These are phyloP conservation scores for Stephania cephalantha DNA, from an alignment of 164 flowering plant genomes.

Conservation along the genomic window DNA sequence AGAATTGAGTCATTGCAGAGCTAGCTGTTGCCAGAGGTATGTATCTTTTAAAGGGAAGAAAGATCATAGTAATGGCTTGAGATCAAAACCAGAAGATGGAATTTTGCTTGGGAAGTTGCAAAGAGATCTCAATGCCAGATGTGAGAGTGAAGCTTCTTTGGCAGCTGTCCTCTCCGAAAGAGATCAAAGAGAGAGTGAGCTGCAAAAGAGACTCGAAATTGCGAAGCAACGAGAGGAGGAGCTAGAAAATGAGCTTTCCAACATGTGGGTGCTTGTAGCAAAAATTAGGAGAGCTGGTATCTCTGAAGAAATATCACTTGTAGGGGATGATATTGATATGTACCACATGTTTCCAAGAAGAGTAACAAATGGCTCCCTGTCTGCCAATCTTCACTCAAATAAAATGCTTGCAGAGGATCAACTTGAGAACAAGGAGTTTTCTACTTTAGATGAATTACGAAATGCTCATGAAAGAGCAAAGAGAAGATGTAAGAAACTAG, in stretches of 20 bases:
- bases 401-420: conserved; percentile 21
- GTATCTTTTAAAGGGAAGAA: conserved; percentile 26
- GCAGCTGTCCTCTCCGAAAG: conserved; percentile 49
- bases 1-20: conserved; percentile 28
- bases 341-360: conserved; percentile 10
- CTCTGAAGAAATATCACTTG: conserved; percentile 25
- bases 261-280: conserved; percentile 74
- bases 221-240: conserved; percentile 53
- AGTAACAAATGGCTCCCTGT: conserved; percentile 17
- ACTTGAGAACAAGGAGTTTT: conserved; percentile 9
- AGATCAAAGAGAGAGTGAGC: conserved; percentile 45
- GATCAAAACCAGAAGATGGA: conserved; percentile 24
- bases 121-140: conserved; percentile 38
- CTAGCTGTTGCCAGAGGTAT: conserved; percentile 28
- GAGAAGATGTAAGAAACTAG: conserved; percentile 46
- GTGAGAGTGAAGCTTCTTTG: conserved; percentile 52
- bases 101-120: conserved; percentile 41
- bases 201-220: conserved; percentile 45
- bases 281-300: conserved; percentile 43
- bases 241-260: conserved; percentile 71
- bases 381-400: conserved; percentile 18
- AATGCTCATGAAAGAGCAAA: conserved; percentile 36
- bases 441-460: conserved; percentile 32
- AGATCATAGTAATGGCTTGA: conserved; percentile 16
- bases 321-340: conserved; percentile 15